Conservation (phyloP, 2,329 filamentous ascomycete genomes). For the Cladosporium sp. region DNA sequence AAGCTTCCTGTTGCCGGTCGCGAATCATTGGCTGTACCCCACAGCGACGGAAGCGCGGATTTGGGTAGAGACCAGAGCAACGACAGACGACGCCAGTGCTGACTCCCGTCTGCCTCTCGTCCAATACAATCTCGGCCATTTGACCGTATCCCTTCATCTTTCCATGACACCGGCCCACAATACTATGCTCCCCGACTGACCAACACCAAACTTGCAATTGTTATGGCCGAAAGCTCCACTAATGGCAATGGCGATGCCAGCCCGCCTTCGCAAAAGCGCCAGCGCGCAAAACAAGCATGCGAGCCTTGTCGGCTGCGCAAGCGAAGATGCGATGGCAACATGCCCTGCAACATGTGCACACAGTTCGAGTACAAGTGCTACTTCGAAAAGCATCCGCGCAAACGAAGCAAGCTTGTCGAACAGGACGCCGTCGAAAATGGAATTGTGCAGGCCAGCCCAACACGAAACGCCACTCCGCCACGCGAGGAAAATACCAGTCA, state of each 20-base stretch:
- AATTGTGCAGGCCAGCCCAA: conserved; percentile 13
- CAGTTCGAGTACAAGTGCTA: conserved; percentile 52
- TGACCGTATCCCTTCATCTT: neutral
- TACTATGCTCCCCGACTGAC: conserved; percentile 6
- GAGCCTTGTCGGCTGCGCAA: conserved; percentile 53
- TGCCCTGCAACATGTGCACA: conserved; percentile 51
- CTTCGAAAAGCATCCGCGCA: conserved; percentile 39
- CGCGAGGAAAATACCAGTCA: conserved; percentile 18
- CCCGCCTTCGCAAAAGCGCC: conserved; percentile 26
- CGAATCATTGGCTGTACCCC: neutral
- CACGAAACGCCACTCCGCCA: conserved; percentile 14
- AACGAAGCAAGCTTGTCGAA: conserved; percentile 31
- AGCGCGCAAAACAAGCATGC: conserved; percentile 33
- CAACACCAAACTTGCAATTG: neutral
- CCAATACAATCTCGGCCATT: conserved; percentile 5
- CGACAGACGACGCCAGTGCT: neutral
- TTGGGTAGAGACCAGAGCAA: no score
- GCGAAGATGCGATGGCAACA: conserved; percentile 52
- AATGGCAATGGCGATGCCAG: conserved; percentile 9
- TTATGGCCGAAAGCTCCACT: conserved; percentile 5
- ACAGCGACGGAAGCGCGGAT: neutral
- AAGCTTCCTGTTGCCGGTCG: neutral
- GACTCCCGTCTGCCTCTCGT: neutral
- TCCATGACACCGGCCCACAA: neutral
- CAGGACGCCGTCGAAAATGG: conserved; percentile 20